Evolutionary conservation across 2,329 filamentous ascomycete genomes (phyloP).

Genomic region (Alternaria atra): DNA sequence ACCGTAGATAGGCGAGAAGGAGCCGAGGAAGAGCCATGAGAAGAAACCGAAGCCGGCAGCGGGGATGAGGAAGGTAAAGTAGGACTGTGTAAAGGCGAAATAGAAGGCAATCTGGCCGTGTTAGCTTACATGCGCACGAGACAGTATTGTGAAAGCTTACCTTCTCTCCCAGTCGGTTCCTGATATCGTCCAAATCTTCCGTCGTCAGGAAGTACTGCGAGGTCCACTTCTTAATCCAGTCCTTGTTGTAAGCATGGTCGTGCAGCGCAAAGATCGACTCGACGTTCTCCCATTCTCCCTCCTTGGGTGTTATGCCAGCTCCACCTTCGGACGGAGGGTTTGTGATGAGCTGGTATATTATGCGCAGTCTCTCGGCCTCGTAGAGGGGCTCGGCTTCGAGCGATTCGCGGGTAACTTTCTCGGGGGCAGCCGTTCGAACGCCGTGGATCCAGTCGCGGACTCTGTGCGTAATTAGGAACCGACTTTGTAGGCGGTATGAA

Average conservation of each 20-base stretch:
- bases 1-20: slow-evolving; percentile 84
- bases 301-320: slow-evolving; percentile 61
- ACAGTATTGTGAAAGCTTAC: slow-evolving; percentile 18
- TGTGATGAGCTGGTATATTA: slow-evolving; percentile 80
- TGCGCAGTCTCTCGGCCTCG: slow-evolving; percentile 85
- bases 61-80: slow-evolving; percentile 85
- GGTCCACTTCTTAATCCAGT: slow-evolving; percentile 63
- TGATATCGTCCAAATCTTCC: slow-evolving; percentile 61
- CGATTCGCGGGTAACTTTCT: slow-evolving; percentile 73
- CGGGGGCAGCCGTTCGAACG: slow-evolving; percentile 78
- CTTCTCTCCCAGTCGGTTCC: slow-evolving; percentile 61
- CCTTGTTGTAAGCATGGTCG: slow-evolving; percentile 62
- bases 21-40: slow-evolving; percentile 82
- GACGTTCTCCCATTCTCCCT: slow-evolving; percentile 60
- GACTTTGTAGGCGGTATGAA: not conserved
- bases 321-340: slow-evolving; percentile 59
- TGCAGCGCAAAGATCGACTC: slow-evolving; percentile 61
- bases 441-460: slow-evolving; percentile 95
- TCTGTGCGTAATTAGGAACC: slow-evolving; percentile 54
- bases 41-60: slow-evolving; percentile 80
- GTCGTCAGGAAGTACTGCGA: slow-evolving; percentile 57
- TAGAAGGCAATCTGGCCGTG: slow-evolving; percentile 79
- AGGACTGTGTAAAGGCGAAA: slow-evolving; percentile 91
- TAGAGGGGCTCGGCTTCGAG: slow-evolving; percentile 79
- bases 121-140: slow-evolving; percentile 23